These are phyloP conservation scores for Syzygium oleosum DNA, from an alignment of 345 rosid genomes.

Conservation along the genomic window DNA sequence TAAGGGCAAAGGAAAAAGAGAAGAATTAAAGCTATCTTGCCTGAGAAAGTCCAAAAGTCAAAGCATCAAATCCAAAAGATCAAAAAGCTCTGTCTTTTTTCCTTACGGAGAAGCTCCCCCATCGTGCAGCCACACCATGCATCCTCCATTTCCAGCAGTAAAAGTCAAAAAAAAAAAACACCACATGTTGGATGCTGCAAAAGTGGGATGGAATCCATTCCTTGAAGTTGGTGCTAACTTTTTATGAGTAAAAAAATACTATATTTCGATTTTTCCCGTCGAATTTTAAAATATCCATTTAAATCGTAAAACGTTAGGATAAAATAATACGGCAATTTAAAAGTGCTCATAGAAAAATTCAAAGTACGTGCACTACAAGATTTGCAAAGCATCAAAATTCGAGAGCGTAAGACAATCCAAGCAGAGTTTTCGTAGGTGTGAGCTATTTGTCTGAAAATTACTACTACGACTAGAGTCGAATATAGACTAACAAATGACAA, in stretches of 20 bases:
- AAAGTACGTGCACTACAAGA: background rate
- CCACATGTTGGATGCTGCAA: background rate
- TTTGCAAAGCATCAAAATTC: background rate
- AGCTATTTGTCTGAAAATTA: background rate
- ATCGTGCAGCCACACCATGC: background rate
- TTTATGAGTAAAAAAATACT: background rate
- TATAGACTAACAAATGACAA: background rate
- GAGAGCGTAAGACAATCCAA: background rate
- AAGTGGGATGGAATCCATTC: background rate
- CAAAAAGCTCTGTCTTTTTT: background rate
- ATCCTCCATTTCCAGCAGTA: constrained; percentile 2
- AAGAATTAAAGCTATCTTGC: background rate
- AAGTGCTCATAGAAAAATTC: background rate
- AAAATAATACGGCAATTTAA: background rate
- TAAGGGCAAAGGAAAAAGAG: background rate
- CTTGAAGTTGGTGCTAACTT: background rate
- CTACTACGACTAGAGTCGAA: background rate
- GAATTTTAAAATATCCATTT: background rate
- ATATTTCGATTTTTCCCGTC: background rate
- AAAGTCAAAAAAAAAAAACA: background rate
- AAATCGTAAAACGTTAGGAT: background rate
- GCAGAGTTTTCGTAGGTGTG: too few species aligned
- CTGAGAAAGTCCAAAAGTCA: background rate
- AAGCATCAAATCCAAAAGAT: constrained; percentile 1
- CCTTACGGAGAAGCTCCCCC: background rate